Conservation (phyloP, 2,329 filamentous ascomycete species). For the Rosellinia necatrix region DNA sequence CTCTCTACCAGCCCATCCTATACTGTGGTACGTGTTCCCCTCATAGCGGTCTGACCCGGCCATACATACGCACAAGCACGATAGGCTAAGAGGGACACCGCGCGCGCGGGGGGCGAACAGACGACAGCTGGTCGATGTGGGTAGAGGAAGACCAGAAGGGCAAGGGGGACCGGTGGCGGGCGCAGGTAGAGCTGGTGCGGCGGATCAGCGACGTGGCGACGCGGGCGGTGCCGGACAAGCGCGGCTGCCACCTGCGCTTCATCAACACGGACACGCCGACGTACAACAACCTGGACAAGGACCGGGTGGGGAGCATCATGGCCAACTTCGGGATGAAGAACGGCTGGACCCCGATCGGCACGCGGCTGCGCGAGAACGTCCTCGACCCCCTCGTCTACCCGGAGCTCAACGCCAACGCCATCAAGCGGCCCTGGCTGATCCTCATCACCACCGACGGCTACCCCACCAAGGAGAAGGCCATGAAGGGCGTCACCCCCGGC, state of each 20-base stretch:
- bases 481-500: neutral
- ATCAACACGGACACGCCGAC: constrained; percentile 23
- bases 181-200: constrained; percentile 21
- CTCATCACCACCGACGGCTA: constrained; percentile 25
- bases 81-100: too few relatives aligned
- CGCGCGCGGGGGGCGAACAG: too few relatives aligned
- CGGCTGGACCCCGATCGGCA: constrained; percentile 26
- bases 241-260: constrained; percentile 24
- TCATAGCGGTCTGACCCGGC: too few relatives aligned
- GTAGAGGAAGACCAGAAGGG: constrained; percentile 19
- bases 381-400: constrained; percentile 24
- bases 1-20: constrained; percentile 24
- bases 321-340: neutral
- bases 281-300: constrained; percentile 19
- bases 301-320: constrained; percentile 10
- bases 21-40: constrained; percentile 26
- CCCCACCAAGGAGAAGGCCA: constrained; percentile 15
- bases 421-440: constrained; percentile 22
- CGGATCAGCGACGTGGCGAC: constrained; percentile 22
- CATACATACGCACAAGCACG: too few relatives aligned
- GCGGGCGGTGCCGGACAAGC: constrained; percentile 17
- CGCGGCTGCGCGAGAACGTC: constrained; percentile 15
- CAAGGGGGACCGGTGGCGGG: constrained; percentile 18
- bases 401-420: constrained; percentile 8
- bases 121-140: constrained; percentile 28